A percentile compares a stretch with the other conserved stretches of the same genome.
phyloP scores from a whole-genome alignment of 805 yeast species.

The Starmera dryadoides region DNA sequence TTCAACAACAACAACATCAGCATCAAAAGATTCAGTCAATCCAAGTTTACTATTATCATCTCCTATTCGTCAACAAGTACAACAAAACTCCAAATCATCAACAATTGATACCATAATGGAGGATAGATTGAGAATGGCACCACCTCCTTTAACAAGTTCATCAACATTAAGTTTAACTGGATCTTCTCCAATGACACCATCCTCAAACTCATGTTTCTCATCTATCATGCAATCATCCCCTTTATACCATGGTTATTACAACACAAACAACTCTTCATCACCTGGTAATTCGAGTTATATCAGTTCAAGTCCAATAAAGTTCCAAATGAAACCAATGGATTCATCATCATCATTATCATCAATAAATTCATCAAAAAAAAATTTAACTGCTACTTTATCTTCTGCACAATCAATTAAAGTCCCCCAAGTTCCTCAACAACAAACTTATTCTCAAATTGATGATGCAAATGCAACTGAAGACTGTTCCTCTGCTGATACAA shows the following conservation, averaged over 20 bases:
- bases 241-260: slow-evolving; percentile 20
- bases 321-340: slow-evolving; percentile 19
- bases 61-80: slow-evolving; percentile 17
- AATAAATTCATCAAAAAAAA: too few relatives aligned
- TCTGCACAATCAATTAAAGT: too few relatives aligned
- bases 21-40: slow-evolving; percentile 10
- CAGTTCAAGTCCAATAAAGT: slow-evolving; percentile 17
- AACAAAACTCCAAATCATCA: not conserved
- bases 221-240: slow-evolving; percentile 23
- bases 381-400: not conserved
- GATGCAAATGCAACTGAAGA: too few relatives aligned
- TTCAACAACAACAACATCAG: not conserved
- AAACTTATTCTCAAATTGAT: too few relatives aligned
- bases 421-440: too few relatives aligned
- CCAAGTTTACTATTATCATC: slow-evolving; percentile 21
- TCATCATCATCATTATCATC: too few relatives aligned
- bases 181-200: slow-evolving; percentile 21
- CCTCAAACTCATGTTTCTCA: slow-evolving; percentile 18
- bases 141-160: too few relatives aligned
- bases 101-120: not conserved
- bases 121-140: not conserved
- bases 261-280: slow-evolving; percentile 14
- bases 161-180: not conserved
- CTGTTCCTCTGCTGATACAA: not conserved
- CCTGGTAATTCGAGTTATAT: slow-evolving; percentile 11